Base-by-base conservation (phyloP, 2,329 filamentous ascomycete species). In the Botrytis aclada region DNA sequence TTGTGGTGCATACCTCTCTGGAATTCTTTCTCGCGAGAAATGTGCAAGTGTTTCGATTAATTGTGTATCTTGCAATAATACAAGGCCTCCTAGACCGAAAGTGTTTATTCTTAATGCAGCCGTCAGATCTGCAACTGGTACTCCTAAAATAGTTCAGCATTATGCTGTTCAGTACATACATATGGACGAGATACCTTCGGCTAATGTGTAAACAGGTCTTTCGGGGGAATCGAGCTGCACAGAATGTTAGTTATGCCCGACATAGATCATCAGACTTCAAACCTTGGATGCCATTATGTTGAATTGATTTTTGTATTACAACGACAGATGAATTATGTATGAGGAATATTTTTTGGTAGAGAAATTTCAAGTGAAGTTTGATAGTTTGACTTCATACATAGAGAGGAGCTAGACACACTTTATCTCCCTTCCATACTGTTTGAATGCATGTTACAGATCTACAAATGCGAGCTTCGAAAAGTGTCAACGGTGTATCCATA, bases 21-120 rank as follows among this genome's bases (percentile, higher is more conserved):
- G 84, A 56, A 86, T 85, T 70, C 84, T 82, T 77, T 86, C 85
- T 71, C 85, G 83, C 78, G 84, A 84, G 78, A 87, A 86, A 79
- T 86, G 83, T 20, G 85, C 85, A 60, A 92, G 84, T 29, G 88
- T 82, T 75, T 90, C 89, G 76, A 91, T 88, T 77, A 91, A 80
- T 79, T 90, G 88, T 78, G 89, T 89, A 78, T 90, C 88, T 79
- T 90, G 88, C 22, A 91, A 85, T 72, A 90, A 82, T 32, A 90
- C 82, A 74, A 88, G 88, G 1, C 88, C 88, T 74, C 76, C 74
- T 29, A 69, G 70, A 45, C 71, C 72, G 34, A 71, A 73, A 37
- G 73, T 69, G 54, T 73, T 77, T 3, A 77, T 72, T 54, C 64
- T 70, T 29, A 73, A 47, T 22, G 73, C 71, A 37, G 75, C 69